phyloP scores from a whole-genome alignment of 1,139 yeast species.

The Candida labiduridarum region DNA sequence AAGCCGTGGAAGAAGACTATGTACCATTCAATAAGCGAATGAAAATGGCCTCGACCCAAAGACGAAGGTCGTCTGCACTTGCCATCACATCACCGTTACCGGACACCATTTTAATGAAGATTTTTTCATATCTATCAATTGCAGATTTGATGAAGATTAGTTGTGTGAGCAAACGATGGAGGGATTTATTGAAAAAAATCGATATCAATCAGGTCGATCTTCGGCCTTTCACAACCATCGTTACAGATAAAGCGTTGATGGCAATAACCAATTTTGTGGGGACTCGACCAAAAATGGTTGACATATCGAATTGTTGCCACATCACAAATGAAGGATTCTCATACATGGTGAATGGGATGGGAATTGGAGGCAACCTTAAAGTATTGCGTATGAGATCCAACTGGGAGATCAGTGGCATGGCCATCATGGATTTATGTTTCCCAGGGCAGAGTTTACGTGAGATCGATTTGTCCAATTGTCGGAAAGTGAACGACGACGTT shows the following conservation, averaged over 20 bases:
- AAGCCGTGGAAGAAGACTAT: slow-evolving; percentile 24
- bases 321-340: slow-evolving; percentile 75
- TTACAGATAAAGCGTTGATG: slow-evolving; percentile 58
- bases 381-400: slow-evolving; percentile 63
- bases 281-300: slow-evolving; percentile 59
- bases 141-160: slow-evolving; percentile 61
- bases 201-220: not conserved
- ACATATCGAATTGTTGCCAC: slow-evolving; percentile 75
- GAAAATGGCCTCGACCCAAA: slow-evolving; percentile 40
- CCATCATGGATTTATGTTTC: slow-evolving; percentile 73
- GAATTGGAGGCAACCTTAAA: slow-evolving; percentile 60
- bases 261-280: slow-evolving; percentile 72
- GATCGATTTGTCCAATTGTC: slow-evolving; percentile 69
- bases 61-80: slow-evolving; percentile 60
- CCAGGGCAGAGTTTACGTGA: slow-evolving; percentile 63
- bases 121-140: slow-evolving; percentile 54
- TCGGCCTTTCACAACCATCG: slow-evolving; percentile 31
- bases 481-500: slow-evolving; percentile 73
- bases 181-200: slow-evolving; percentile 46
- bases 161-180: slow-evolving; percentile 63
- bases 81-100: slow-evolving; percentile 55
- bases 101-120: slow-evolving; percentile 54
- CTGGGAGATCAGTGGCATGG: slow-evolving; percentile 81
- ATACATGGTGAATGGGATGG: slow-evolving; percentile 69
- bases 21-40: slow-evolving; percentile 57